These are phyloP conservation scores for Echeveria elegans DNA, from an alignment of 164 flowering plant genomes.

Conservation along the genomic window DNA sequence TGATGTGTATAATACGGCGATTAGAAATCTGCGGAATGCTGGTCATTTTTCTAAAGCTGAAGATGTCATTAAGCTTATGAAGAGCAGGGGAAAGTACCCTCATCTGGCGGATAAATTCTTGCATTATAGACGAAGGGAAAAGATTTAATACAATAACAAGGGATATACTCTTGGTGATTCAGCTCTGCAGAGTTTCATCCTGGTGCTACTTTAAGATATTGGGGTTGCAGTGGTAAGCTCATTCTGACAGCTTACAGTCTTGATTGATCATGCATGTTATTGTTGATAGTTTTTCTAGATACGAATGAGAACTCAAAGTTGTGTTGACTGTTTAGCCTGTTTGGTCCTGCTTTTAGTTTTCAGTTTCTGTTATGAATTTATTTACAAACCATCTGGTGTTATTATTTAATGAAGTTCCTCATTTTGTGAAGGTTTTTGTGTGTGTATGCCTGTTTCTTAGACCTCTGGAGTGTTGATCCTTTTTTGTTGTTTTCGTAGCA, in stretches of 20 bases:
- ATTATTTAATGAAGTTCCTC: slow-evolving; percentile 4
- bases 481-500: too few species aligned
- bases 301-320: neutral
- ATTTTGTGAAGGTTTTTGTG: neutral
- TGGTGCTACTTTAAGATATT: neutral
- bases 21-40: slow-evolving; percentile 55
- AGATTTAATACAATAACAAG: neutral
- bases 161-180: neutral
- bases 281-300: neutral
- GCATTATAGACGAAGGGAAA: neutral
- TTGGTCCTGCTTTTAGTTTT: too few species aligned
- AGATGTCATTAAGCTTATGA: slow-evolving; percentile 51
- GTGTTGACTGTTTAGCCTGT: neutral
- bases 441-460: neutral
- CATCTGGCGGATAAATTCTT: neutral
- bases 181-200: neutral
- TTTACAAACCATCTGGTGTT: neutral
- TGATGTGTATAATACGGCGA: slow-evolving; percentile 67
- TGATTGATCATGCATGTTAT: neutral
- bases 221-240: neutral
- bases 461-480: too few species aligned
- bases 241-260: neutral
- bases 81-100: neutral
- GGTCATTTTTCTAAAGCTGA: slow-evolving; percentile 63
- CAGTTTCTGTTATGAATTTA: neutral